Evolutionary conservation across 768 basidiomycete genomes (phyloP), one percentile per base, ranked within the genome.

Genomic region (Leccinum boreale): DNA sequence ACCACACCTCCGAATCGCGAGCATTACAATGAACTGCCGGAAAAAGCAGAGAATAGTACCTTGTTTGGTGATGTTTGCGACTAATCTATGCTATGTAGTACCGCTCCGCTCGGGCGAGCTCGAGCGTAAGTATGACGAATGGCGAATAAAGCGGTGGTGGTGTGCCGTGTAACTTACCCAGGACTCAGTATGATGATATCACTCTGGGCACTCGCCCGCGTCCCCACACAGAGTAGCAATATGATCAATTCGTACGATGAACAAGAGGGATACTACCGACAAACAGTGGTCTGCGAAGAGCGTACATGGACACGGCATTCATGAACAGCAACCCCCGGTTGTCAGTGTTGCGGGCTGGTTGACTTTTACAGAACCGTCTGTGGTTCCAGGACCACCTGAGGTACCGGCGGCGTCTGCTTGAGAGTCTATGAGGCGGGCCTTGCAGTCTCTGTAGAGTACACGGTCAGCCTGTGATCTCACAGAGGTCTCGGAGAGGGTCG

Each of bases 381-480:
- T 65, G n/a, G 75, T 66, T 33, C 78, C 64, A 17, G 73, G 71
- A 33, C 70, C 74, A 19, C 70, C 65, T 1, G 70, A 28, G 14
- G 80, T 69, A 42, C 75, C 77, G 21, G 75, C 73, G 23, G 78
- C 78, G 49, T 90, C 89, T 23, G 83, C 87, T 75, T 92, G 90
- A 12, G 94, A 93, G 75, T 98, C 97, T 70, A 98, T 98, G 63
- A 98, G 80, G 49, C 97, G 92, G 51, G 92, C 83, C 80, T 98
- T 99, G 82, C 98, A 98, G 71, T 97, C 96, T 70, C 96, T 95
- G 70, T 36, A 44, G 62, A 52, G 23, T 26, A 28, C 36, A 42
- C 39, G 21, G 56, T 58, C 17, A 47, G 11, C 26, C 31, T 17
- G 21, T 47, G 14, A 33, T 23, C 47, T 24, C 24, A 10, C 7